Evolutionary conservation across 129 eudicot genomes (phyloP), one percentile per base, ranked within the genome.

Genomic region (Helichrysum umbraculigerum): DNA sequence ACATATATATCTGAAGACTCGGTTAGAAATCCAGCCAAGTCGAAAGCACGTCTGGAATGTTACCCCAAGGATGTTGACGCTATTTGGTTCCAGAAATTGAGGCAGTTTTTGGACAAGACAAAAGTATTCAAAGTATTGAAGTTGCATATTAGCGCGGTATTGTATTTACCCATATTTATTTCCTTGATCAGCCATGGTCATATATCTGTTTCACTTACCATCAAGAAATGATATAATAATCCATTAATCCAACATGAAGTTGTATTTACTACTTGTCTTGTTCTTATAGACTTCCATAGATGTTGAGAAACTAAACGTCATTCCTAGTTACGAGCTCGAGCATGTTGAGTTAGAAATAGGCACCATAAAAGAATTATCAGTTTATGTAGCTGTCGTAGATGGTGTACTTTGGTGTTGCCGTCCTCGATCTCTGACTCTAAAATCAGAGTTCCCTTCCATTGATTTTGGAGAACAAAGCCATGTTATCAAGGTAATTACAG

Each of bases 11-110:
- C 0, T 14, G 32, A 11, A 32, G 7, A 22, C 15, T 5, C 1
- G 30, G 68, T 29, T 6, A 62, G 67, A 15, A 29, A 62, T 62
- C 28, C n/a, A 62, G 35, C 39, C n/a, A 17, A 62, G 68, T 62
- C 68, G 6, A 66, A 35, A 6, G 14, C 29, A 39, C 21, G 37
- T 4, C 11, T 68, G 32, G 33, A 21, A 19, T 68, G 72, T 68
- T 68, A 68, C 33, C 33, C 58, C 7, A 1, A 25, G 52, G 2
- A 42, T 42, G 32, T 68, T 21, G 58, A 42, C 35, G 7, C n/a
- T 41, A 58, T 68, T 22, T 68, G 73, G 73, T 68, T 68, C 73
- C 58, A 19, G n/a, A 41, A 12, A 20, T 41, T 68, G 14, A 33
- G 21, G 50, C 47, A 15, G 5, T 65, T 65, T 65, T 33, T 65